Base-by-base conservation (phyloP, 2,329 filamentous ascomycete genomes). In the Hypoxylon sp. region DNA sequence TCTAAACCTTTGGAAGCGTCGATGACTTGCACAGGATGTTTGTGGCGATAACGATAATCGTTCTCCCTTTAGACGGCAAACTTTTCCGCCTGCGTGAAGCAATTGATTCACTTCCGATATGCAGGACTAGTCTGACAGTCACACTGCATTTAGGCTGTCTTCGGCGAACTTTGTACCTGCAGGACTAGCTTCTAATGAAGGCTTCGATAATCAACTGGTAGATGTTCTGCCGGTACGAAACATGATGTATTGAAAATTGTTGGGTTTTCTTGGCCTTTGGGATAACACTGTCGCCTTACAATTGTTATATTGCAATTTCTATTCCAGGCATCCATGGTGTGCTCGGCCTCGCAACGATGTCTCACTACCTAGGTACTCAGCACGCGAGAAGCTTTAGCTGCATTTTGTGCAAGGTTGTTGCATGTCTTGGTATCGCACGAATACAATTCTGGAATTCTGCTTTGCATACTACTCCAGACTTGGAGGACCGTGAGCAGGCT, bases 101-200 rank as follows among this genome's bases (percentile, higher is more conserved):
- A 34, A 43, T 53, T 53, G 41, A 49, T 28, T 62, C 14, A 45
- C 17, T 46, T 50, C 46, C 36, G 49, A 30, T 17, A 64, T 68
- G 67, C 67, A 70, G 64, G 64, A 53, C 36, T 57, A 46, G 43
- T 63, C 64, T 65, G 57, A 61, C 53, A 3, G 58, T 70, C 64
- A 63, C 68, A 68, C 53, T 62, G 61, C 58, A 60, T 63, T 70
- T 70, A 70, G 68, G 60, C 68, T 68, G 58, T 70, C 53, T 63
- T 57, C 34, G 55, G 49, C 36, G 49, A 50, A n/a, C 41, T n/a
- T 56, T 28, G 67, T 70, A 67, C 67, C 67, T 70, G 68, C 68
- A 70, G 60, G 57, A 69, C 58, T 67, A 69, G 57, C 30, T 43
- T 56, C 4, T 52, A 28, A 62, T 62, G 13, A 45, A 25, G 17